These are phyloP conservation scores for Hypomyces perniciosus DNA, from an alignment of 2,329 filamentous ascomycete species.

Conservation along the genomic window DNA sequence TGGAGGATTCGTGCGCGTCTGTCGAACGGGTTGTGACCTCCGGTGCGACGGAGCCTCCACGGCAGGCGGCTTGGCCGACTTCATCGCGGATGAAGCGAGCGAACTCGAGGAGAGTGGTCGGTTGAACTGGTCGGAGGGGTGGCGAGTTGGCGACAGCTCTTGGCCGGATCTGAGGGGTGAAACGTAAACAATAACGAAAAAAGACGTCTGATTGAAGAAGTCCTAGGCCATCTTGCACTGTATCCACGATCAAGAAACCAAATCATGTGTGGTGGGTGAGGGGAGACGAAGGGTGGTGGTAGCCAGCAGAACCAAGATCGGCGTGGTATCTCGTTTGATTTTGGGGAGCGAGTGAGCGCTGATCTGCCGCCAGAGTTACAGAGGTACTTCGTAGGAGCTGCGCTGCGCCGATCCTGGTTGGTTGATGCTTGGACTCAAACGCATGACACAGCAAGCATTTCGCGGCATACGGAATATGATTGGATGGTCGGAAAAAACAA, in stretches of 20 bases:
- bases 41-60: slow-evolving; percentile 44
- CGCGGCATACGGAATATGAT: not conserved
- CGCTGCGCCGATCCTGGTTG: slow-evolving; percentile 8
- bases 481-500: slow-evolving; percentile 7
- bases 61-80: slow-evolving; percentile 45
- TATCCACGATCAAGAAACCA: slow-evolving; percentile 3
- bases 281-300: slow-evolving; percentile 2
- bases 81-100: slow-evolving; percentile 41
- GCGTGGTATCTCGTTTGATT: slow-evolving; percentile 6
- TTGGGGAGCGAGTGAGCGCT: slow-evolving; percentile 11
- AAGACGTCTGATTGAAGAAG: slow-evolving; percentile 11
- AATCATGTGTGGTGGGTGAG: slow-evolving; percentile 8
- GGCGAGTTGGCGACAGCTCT: slow-evolving; percentile 4
- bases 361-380: slow-evolving; percentile 11
- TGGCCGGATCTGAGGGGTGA: not conserved
- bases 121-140: slow-evolving; percentile 1
- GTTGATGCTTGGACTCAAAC: slow-evolving; percentile 1
- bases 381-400: not conserved
- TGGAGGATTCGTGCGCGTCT: slow-evolving; percentile 59
- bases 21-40: slow-evolving; percentile 58
- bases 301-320: slow-evolving; percentile 6
- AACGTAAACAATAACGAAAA: slow-evolving; percentile 5
- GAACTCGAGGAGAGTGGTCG: not conserved
- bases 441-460: slow-evolving; percentile 11
- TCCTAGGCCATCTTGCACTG: slow-evolving; percentile 17